Evolutionary conservation across 345 rosid genomes (phyloP).

Genomic region (Mercurialis annua): DNA sequence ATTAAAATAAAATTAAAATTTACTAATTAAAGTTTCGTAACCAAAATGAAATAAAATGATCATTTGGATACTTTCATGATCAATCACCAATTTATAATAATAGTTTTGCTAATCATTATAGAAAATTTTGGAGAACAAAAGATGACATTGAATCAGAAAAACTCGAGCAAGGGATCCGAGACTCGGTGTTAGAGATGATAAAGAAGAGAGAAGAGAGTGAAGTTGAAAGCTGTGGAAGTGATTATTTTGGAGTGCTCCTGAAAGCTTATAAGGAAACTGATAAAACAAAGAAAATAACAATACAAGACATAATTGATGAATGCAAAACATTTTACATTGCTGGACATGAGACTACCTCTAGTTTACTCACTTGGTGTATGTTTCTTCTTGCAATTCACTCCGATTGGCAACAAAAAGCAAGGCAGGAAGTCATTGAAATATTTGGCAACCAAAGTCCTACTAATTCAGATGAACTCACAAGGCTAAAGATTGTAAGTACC

Average conservation of each 20-base stretch:
- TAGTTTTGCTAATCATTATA: no score
- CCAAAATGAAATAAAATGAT: no score
- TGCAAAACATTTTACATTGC: no score
- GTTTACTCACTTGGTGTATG: no score
- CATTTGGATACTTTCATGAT: no score
- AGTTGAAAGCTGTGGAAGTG: constrained; percentile 7
- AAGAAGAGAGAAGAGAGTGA: constrained; percentile 25
- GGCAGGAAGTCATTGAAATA: constrained; percentile 24
- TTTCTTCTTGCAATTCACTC: constrained; percentile 26
- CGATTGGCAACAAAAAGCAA: constrained; percentile 45
- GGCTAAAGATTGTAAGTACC: constrained; percentile 27
- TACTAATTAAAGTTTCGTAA: no score
- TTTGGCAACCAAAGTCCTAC: constrained; percentile 27
- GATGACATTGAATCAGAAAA: constrained; percentile 21
- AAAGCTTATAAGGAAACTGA: constrained; percentile 18
- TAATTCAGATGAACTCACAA: constrained; percentile 26
- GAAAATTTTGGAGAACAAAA: constrained; percentile 22
- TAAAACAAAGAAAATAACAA: constrained; percentile 13
- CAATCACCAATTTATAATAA: no score
- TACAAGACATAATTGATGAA: constrained; percentile 28
- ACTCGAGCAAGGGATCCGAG: neutral
- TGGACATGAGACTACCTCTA: no score
- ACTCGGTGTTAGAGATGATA: constrained; percentile 13
- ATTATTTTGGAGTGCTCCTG: constrained; percentile 29
- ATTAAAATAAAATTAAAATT: no score